phyloP scores from a whole-genome alignment of 2,329 filamentous ascomycete species.

The Shiraia bambusicola region DNA sequence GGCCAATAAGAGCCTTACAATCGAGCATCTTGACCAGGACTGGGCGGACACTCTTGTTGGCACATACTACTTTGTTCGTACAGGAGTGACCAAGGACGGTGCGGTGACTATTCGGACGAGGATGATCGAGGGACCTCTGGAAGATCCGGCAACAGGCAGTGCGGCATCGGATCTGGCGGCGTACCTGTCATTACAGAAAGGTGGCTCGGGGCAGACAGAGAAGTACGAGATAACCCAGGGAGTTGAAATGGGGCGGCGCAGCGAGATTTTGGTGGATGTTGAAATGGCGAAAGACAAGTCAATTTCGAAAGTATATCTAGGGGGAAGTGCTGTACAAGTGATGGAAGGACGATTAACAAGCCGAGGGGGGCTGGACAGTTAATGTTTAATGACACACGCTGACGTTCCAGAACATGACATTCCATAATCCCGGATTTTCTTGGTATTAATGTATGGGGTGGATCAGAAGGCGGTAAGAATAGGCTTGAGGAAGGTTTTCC shows the following conservation, averaged over 20 bases:
- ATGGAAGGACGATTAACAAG: conserved; percentile 36
- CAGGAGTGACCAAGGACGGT: conserved; percentile 32
- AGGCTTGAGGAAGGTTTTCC: background rate
- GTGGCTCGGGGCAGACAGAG: conserved; percentile 33
- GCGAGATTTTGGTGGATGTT: conserved; percentile 52
- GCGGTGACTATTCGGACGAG: conserved; percentile 54
- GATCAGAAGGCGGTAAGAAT: background rate
- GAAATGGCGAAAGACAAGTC: conserved; percentile 40
- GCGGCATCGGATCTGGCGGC: conserved; percentile 51
- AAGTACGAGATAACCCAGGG: conserved; percentile 52
- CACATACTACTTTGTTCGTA: conserved; percentile 61
- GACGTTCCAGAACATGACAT: background rate
- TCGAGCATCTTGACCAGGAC: conserved; percentile 45
- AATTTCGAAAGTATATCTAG: conserved; percentile 47
- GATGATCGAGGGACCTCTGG: conserved; percentile 57
- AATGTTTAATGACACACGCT: background rate
- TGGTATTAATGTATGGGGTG: background rate
- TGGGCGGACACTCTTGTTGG: conserved; percentile 59
- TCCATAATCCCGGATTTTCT: too few species aligned
- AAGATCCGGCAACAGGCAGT: conserved; percentile 56
- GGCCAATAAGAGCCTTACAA: conserved; percentile 28
- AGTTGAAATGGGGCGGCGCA: conserved; percentile 54
- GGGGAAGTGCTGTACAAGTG: conserved; percentile 48
- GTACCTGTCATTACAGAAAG: conserved; percentile 48
- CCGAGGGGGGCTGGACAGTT: conserved; percentile 8